Base-by-base conservation (phyloP, 2,329 filamentous ascomycete species). In the Diplodia sapinea region DNA sequence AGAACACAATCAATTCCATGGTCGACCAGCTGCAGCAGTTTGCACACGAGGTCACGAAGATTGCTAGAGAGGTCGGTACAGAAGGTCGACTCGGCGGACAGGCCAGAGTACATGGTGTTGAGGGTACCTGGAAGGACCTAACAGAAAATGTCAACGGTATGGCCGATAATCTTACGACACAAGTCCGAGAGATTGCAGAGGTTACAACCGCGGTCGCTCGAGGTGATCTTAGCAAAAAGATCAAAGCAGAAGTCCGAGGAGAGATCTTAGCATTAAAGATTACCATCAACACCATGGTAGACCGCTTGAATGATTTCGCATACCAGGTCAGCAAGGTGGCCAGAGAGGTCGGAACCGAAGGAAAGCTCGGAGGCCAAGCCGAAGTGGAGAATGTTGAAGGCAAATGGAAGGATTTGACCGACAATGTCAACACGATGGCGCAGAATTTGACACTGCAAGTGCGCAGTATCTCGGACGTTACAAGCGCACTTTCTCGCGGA, bases 401-500 rank as follows among this genome's bases (percentile, higher is more conserved):
- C 74, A 88, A 88, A 77, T 89, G 87, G 87, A 88, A 88, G 73
- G 87, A 89, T 72, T 78, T 89, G 61, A 89, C 87, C 50, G 86
- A 88, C 79, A 89, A 89, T 71, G 87, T 89, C 77, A 89, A 89
- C 79, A 88, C 86, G 68, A 89, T 89, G 87, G 87, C 87, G 54
- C 85, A 86, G 72, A 89, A 89, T 75, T 77, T 89, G 73, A 89
- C 87, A 7, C 76, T 80, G 59, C 84, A 92, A 81, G 93, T 97
- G 73, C 89, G 93, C 79, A 92, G 92, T 82, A 97, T 97, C 69
- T 97, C 94, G 1, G 91, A 93, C 67, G 94, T 97, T 75, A 97
- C 93, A 1, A 93, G 97, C 79, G 93, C 94, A 71, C 97, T 97
- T 79, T 94, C 94, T 71, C 93, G 95, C 76, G 94, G 94, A 75